phyloP scores from a whole-genome alignment of 495 filamentous ascomycete species.

The Lasiosphaeria ovina region DNA sequence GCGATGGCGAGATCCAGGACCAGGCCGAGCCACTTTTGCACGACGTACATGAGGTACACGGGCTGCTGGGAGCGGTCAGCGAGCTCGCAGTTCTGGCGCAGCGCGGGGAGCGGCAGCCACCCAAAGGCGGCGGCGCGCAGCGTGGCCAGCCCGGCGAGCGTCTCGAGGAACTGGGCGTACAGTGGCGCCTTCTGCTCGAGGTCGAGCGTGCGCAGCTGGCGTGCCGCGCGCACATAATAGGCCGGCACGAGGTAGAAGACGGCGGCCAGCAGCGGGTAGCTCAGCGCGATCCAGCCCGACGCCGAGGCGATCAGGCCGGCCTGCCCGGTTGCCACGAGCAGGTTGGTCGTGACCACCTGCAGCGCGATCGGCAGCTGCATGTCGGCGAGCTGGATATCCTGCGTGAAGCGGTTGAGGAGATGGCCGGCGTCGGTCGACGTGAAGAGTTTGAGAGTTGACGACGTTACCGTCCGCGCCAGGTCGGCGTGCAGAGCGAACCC shows the following conservation, averaged over 20 bases:
- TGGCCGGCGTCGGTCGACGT: constrained; percentile 10
- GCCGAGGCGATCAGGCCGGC: constrained; percentile 21
- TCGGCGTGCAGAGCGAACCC: constrained; percentile 8
- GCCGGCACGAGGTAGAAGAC: constrained; percentile 47
- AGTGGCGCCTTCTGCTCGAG: constrained; percentile 40
- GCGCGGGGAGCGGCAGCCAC: constrained; percentile 37
- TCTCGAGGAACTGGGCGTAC: constrained; percentile 41
- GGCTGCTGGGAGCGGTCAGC: constrained; percentile 52
- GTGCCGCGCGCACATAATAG: constrained; percentile 55
- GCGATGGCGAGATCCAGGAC: constrained; percentile 45
- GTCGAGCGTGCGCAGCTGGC: constrained; percentile 57
- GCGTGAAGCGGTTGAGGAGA: constrained; percentile 31
- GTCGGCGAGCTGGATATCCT: constrained; percentile 25
- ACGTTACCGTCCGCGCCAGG: constrained; percentile 3
- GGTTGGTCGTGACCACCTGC: constrained; percentile 18
- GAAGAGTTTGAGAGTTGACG: neutral
- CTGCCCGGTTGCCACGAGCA: constrained; percentile 15
- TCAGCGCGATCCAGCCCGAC: constrained; percentile 24
- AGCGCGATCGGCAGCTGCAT: constrained; percentile 12
- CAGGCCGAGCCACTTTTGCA: constrained; percentile 50
- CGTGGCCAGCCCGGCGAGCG: constrained; percentile 38
- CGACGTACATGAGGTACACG: constrained; percentile 44
- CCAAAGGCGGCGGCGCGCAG: constrained; percentile 49
- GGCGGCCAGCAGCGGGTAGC: constrained; percentile 29
- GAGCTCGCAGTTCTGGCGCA: constrained; percentile 41